A percentile compares a stretch with the other conserved stretches of the same genome.
Conservation (phyloP, 1,284 basidiomycete species). For the Ganoderma boninense region DNA sequence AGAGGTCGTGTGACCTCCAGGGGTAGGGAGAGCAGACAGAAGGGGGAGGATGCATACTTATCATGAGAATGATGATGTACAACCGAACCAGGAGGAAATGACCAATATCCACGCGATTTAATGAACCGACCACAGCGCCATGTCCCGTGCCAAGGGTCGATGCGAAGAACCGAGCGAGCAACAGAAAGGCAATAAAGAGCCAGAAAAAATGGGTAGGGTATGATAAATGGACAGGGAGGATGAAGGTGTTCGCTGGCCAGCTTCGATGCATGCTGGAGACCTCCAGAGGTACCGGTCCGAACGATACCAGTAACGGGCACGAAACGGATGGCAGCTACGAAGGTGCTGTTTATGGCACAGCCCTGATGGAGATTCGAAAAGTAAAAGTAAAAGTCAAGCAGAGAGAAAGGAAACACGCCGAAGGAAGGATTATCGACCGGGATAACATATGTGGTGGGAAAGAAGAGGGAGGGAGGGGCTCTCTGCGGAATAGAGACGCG, state of each 20-base stretch:
- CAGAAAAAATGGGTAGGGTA: neutral
- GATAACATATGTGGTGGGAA: slow-evolving; percentile 13
- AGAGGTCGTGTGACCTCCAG: neutral
- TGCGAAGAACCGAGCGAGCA: neutral
- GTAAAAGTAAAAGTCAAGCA: slow-evolving; percentile 6
- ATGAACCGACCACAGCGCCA: neutral
- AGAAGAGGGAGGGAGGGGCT: slow-evolving; percentile 8
- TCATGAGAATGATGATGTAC: neutral
- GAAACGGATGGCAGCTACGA: slow-evolving; percentile 16
- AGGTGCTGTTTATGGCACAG: slow-evolving; percentile 16
- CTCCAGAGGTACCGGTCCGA: slow-evolving; percentile 7
- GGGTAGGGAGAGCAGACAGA: neutral
- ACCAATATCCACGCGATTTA: neutral
- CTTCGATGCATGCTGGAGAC: neutral
- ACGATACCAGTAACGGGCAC: neutral
- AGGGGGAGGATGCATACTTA: neutral
- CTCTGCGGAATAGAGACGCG: slow-evolving; percentile 23
- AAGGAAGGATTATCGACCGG: slow-evolving; percentile 17
- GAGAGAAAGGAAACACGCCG: slow-evolving; percentile 10
- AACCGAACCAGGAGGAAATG: neutral
- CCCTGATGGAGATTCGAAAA: slow-evolving; percentile 1
- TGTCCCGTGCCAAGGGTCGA: neutral
- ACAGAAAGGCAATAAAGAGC: neutral
- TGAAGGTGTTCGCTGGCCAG: neutral
- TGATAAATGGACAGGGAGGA: neutral